These are phyloP conservation scores for Serendipita sp. DNA, from an alignment of 768 basidiomycete species.

Conservation along the genomic window DNA sequence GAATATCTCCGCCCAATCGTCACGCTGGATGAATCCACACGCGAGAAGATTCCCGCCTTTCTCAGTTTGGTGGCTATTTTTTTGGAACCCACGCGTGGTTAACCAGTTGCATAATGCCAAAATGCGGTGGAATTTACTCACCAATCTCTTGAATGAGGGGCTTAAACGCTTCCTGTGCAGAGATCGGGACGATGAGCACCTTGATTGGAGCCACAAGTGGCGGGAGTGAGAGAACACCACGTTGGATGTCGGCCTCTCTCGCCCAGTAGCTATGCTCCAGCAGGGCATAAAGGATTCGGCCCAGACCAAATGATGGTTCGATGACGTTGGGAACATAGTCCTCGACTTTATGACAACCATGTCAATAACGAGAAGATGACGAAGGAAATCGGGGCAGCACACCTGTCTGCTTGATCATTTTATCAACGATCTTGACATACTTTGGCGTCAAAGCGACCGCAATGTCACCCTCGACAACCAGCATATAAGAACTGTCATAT, in stretches of 20 bases:
- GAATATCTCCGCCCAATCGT: conserved; percentile 96
- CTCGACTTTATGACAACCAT: conserved; percentile 41
- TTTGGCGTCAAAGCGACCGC: conserved; percentile 58
- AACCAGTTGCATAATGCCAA: conserved; percentile 10
- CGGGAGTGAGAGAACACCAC: conserved; percentile 82
- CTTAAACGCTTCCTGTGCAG: conserved; percentile 66
- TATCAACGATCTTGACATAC: conserved; percentile 60
- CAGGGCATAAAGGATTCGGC: conserved; percentile 84
- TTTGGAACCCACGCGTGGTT: conserved; percentile 3
- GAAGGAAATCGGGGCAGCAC: conserved; percentile 12
- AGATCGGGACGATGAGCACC: conserved; percentile 89
- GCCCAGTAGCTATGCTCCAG: conserved; percentile 96
- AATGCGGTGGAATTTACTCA: conserved; percentile 35
- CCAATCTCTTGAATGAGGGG: conserved; percentile 81
- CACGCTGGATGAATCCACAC: conserved; percentile 90
- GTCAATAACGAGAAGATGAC: conserved; percentile 9
- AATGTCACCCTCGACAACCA: conserved; percentile 45
- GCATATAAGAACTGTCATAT: conserved; percentile 16
- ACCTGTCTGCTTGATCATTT: conserved; percentile 78
- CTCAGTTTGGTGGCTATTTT: conserved; percentile 68
- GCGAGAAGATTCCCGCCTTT: conserved; percentile 73
- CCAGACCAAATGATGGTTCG: conserved; percentile 95
- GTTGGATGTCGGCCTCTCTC: conserved; percentile 79
- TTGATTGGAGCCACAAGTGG: conserved; percentile 88
- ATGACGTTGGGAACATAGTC: conserved; percentile 97